Evolutionary conservation across 1,139 yeast genomes (phyloP), one percentile per base, ranked within the genome.

Genomic region (Yamadazyma sp.): DNA sequence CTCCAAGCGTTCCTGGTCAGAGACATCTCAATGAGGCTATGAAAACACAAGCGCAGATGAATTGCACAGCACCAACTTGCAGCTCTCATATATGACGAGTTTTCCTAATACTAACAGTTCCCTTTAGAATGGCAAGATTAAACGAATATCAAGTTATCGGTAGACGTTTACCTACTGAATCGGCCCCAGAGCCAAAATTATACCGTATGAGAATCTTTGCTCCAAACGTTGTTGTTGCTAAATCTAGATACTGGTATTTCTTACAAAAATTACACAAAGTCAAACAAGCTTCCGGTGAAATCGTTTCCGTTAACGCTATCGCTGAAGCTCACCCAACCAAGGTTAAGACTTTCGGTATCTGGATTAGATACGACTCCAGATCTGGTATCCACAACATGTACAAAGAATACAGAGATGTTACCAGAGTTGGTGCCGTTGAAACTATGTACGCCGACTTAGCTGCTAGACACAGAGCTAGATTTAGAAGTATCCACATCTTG

Each of bases 321-420:
- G 69, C 84, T 69, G 99, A 92, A 81, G 79, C 91, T 72, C 88
- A 81, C 81, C 98, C 98, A 77, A 87, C 95, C 78, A 91, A 88
- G 83, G 98, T 92, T 69, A 92, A 92, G 92, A 92, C 91, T 88
- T 92, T 89, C 72, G 98, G 98, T 81, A 75, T 94, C 80, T 92
- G 98, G 98, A 85, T 92, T 74, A 91, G 98, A 83, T 92, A 94
- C 88, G 98, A 94, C 74, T 92, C 99, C 60, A 94, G 98, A 85
- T 94, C 98, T 61, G 99, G 99, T 81, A 89, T 96, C 69, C 98
- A 94, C 95, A 92, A 92, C 95, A 92, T 92, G 98, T 92, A 92
- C 97, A 92, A 50, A 45, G 99, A 92, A 83, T 88, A 89, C 94
- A 91, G 98, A 79, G 98, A 92, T 66, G 95, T 91, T 63, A 79